Evolutionary conservation across 352 stramenopile genomes (phyloP), one percentile per base, ranked within the genome.

Genomic region (Phytophthora ohioensis): DNA sequence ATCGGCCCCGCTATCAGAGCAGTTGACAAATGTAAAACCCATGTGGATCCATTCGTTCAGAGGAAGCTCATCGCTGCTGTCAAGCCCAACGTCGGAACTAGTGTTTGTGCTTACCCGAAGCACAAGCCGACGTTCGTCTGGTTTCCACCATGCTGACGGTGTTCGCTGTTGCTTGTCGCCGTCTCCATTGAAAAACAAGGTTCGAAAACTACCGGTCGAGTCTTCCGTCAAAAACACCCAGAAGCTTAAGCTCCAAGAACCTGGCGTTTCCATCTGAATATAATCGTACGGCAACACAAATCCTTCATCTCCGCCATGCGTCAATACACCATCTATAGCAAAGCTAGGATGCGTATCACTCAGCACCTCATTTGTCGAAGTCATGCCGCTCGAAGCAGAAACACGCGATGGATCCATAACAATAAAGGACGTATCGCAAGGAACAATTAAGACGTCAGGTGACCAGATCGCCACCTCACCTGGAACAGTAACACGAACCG

Each of bases 101-200:
- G 31, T 63, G 2, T 39, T 64, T 27, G 89, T 95, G 42, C 85
- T 95, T 35, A 92, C 85, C 12, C 91, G 76, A 4, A 97, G 48
- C 0, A 91, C 84, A 7, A 97, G 57, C 4, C 71, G 70, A 43
- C 75, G 80, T 38, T 88, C 78, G 39, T 89, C 49, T 0, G 91
- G 91, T n/a, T 86, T 76, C 60, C 94, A 87, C 89, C 91, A 97
- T 5, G 78, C 82, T 0, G 88, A 95, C 3, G 91, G 88, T 3
- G 90, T 97, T 41, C 91, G 86, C 38, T 91, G 81, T 41, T 92
- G 67, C 3, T 72, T 54, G 2, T 73, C 49, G 39, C 88, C 88
- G 46, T 92, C 65, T 30, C 90, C 91, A 60, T 97, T 91, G 71
- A 94, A 97, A 41, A 97, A 87, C 6, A 97, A 64, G 9, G 86